Conservation (phyloP, 2,329 filamentous ascomycete species). For the Bimuria novae-zelandiae region DNA sequence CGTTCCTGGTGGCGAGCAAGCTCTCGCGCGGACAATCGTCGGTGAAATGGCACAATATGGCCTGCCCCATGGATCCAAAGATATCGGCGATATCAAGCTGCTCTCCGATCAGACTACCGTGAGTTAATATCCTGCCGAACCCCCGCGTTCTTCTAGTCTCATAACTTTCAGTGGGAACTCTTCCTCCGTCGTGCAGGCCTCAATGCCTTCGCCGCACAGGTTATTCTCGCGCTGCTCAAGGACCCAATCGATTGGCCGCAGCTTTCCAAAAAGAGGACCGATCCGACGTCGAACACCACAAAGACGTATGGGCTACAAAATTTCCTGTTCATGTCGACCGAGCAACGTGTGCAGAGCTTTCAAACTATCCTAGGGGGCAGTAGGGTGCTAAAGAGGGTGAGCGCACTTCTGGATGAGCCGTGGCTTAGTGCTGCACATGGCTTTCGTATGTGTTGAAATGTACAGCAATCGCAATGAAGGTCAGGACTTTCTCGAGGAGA, state of each 20-base stretch:
- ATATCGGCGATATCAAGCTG: slow-evolving; percentile 43
- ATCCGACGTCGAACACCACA: background rate
- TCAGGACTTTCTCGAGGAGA: too few species aligned
- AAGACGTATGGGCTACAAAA: slow-evolving; percentile 51
- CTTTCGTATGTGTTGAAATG: slow-evolving; percentile 26
- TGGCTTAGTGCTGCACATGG: slow-evolving; percentile 51
- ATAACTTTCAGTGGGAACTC: slow-evolving; percentile 60
- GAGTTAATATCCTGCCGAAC: too few species aligned
- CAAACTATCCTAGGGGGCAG: slow-evolving; percentile 59
- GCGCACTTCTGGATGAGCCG: slow-evolving; percentile 55
- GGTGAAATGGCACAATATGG: slow-evolving; percentile 42
- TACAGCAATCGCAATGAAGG: too few species aligned
- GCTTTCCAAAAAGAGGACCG: slow-evolving; percentile 8
- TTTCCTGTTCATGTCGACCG: slow-evolving; percentile 62
- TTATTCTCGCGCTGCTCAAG: slow-evolving; percentile 55
- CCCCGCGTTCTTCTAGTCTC: background rate
- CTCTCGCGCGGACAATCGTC: slow-evolving; percentile 42
- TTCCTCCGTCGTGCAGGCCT: slow-evolving; percentile 69
- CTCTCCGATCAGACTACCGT: slow-evolving; percentile 62
- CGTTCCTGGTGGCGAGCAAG: slow-evolving; percentile 49
- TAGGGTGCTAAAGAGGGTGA: slow-evolving; percentile 59
- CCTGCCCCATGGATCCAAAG: slow-evolving; percentile 28
- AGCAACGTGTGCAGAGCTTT: slow-evolving; percentile 58
- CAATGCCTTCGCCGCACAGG: slow-evolving; percentile 74
- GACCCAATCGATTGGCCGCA: slow-evolving; percentile 17